Evolutionary conservation across 305 asterid genomes (phyloP).

Genomic region (Fraxinus albicans): DNA sequence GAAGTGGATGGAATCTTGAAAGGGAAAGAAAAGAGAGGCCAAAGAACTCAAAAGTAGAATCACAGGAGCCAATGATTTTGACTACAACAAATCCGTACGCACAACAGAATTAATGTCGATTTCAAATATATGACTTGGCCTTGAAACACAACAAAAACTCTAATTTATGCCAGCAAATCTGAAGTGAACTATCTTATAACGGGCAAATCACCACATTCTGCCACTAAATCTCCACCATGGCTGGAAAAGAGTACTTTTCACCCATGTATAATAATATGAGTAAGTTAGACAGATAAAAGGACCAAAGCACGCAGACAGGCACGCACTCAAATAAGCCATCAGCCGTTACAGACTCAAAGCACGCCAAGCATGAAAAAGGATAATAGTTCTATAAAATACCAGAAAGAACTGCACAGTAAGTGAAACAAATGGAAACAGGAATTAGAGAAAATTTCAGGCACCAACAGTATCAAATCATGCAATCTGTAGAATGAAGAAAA

Average conservation of each 20-base stretch:
- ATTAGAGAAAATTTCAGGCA: not conserved
- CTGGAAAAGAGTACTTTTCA: not conserved
- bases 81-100: not conserved
- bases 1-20: not conserved
- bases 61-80: not conserved
- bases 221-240: not conserved
- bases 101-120: not conserved
- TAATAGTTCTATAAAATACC: not conserved
- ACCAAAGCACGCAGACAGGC: not conserved
- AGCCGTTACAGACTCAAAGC: not conserved
- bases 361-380: not conserved
- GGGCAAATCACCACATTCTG: not conserved
- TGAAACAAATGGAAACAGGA: not conserved
- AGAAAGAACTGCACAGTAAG: not conserved
- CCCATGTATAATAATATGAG: not conserved
- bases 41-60: not conserved
- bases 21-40: not conserved
- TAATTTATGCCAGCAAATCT: not conserved
- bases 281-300: not conserved
- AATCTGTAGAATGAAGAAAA: not conserved
- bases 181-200: not conserved
- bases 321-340: not conserved
- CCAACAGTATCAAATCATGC: not conserved
- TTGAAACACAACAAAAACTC: not conserved
- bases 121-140: not conserved